Conservation (phyloP, 768 basidiomycete species). For the Candolleomyces eurysporus region DNA sequence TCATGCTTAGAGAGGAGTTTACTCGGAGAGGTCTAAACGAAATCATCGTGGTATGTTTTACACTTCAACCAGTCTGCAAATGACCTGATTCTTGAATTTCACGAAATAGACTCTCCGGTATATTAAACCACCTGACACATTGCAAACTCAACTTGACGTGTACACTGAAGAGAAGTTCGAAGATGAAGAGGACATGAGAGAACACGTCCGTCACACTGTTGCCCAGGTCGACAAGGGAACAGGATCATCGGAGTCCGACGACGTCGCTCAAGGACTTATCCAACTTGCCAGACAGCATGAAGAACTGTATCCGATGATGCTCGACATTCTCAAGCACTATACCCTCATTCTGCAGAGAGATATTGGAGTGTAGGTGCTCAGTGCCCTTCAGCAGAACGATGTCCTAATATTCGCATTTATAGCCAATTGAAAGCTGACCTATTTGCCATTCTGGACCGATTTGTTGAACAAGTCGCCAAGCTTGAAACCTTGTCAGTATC, state of each 20-base stretch:
- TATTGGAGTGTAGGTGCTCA: constrained; percentile 53
- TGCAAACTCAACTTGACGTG: constrained; percentile 78
- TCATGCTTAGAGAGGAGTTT: constrained; percentile 81
- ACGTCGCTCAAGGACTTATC: constrained; percentile 59
- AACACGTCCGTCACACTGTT: constrained; percentile 47
- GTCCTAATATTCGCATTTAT: constrained; percentile 6
- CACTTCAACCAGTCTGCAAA: neutral
- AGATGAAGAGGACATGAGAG: constrained; percentile 82
- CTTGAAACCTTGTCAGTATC: constrained; percentile 62
- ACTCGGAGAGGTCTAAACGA: constrained; percentile 80
- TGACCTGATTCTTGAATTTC: neutral
- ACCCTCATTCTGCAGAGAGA: constrained; percentile 56
- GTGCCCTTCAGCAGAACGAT: neutral
- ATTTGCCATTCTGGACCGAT: constrained; percentile 59
- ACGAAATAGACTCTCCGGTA: constrained; percentile 65
- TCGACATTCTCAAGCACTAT: constrained; percentile 59
- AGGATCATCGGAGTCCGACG: constrained; percentile 46
- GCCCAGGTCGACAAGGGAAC: constrained; percentile 27
- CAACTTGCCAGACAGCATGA: constrained; percentile 58
- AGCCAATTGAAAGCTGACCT: constrained; percentile 65
- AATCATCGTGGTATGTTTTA: constrained; percentile 67
- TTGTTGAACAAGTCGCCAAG: constrained; percentile 57
- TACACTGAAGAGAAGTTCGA: constrained; percentile 90
- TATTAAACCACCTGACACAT: constrained; percentile 62
- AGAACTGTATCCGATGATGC: constrained; percentile 59